Evolutionary conservation across 768 basidiomycete genomes (phyloP).

Genomic region (Tylopilus balloui): DNA sequence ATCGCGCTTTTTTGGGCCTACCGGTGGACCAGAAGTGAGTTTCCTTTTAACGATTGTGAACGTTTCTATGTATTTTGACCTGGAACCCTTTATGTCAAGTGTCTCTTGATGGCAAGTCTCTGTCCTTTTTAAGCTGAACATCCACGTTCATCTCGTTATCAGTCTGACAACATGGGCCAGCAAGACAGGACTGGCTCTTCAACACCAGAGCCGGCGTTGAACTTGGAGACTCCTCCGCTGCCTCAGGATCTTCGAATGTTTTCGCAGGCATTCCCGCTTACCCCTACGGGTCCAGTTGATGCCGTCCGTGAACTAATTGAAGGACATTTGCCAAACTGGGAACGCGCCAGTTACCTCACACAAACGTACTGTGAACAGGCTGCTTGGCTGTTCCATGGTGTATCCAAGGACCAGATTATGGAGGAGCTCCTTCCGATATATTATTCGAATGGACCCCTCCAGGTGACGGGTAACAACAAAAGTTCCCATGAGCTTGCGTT

Average conservation of each 20-base stretch:
- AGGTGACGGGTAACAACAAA: constrained; percentile 35
- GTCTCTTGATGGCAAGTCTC: constrained; percentile 31
- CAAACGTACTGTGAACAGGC: constrained; percentile 46
- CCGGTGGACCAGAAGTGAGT: constrained; percentile 64
- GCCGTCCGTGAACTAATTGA: constrained; percentile 49
- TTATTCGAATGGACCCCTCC: constrained; percentile 30
- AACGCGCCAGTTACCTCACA: constrained; percentile 42
- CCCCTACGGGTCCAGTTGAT: constrained; percentile 47
- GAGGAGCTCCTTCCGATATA: constrained; percentile 40
- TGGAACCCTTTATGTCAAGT: constrained; percentile 21
- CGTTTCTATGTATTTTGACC: constrained; percentile 11
- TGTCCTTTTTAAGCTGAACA: not conserved
- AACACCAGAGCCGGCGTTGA: constrained; percentile 25
- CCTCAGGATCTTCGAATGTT: constrained; percentile 41
- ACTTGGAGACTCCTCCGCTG: constrained; percentile 28
- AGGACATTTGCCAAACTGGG: constrained; percentile 50
- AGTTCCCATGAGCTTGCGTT: constrained; percentile 48
- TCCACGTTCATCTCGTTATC: constrained; percentile 9
- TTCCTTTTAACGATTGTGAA: constrained; percentile 1
- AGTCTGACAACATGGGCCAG: constrained; percentile 24
- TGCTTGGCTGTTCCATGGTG: constrained; percentile 49
- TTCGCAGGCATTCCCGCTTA: constrained; percentile 61
- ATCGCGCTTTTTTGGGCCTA: constrained; percentile 62
- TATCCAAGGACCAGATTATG: constrained; percentile 42
- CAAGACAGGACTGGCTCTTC: constrained; percentile 16